Base-by-base conservation (phyloP, 768 basidiomycete species). In the Macrolepiota albuminosa region DNA sequence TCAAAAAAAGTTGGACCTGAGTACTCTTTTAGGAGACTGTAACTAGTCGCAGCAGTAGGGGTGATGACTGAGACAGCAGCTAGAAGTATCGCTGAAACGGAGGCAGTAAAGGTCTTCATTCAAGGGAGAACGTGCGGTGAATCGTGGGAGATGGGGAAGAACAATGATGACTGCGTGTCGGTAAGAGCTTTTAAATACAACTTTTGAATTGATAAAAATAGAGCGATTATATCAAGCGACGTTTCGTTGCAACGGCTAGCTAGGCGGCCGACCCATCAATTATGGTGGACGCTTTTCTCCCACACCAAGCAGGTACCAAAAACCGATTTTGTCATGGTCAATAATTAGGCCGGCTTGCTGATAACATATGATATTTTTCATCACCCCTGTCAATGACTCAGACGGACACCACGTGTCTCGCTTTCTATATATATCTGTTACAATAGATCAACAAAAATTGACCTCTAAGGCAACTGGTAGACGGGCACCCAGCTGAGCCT, bases 1-100 rank as follows among this genome's bases (percentile, higher is more conserved):
- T 89, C 73, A 63, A 89, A 89, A 70, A 90, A 89, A 6, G 68
- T 76, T n/a, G 76, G 67, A 1, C 88, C 87, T 4, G 79, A 66
- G 70, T 85, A 88, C 57, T 82, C 79, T 65, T 80, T 80, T 26
- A 80, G 78, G 52, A 86, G 69, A 56, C 78, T 70, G 70, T 89
- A 87, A 40, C 43, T 66, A 5, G 62, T 56, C 26, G 67, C 63
- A 18, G 60, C 49, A 52, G 54, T 58, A 59, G 63, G 60, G 14
- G 50, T 16, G 18, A 55, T 26, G 52, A 57, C 29, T 21, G 50
- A 34, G 37, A 46, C 34, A 33, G 34, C 48, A 58, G 50, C 46
- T 29, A 62, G 16, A 33, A 60, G 46, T 13, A 57, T 45, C 16
- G 39, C 31, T 26, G 50, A 26, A 54, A 60, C 36, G 29, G 36